These are phyloP conservation scores for Colletotrichum zoysiae DNA, from an alignment of 2,329 filamentous ascomycete species.

Conservation along the genomic window DNA sequence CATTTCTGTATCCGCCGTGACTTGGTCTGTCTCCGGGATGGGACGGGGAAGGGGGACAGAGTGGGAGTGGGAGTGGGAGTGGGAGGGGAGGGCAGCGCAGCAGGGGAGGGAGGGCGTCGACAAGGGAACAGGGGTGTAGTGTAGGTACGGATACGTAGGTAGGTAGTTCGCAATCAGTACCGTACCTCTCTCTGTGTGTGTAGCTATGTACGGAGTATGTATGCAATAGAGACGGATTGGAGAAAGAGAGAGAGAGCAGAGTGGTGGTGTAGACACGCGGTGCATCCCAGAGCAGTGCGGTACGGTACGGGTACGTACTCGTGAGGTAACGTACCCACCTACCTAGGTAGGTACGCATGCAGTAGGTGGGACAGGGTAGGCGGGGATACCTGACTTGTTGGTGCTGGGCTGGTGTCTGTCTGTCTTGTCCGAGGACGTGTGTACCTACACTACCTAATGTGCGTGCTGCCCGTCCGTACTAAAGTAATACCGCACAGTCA, in stretches of 20 bases:
- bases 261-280: neutral
- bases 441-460: neutral
- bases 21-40: constrained; percentile 32
- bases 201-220: too few species aligned
- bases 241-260: constrained; percentile 2
- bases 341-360: constrained; percentile 9
- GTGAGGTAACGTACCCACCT: neutral
- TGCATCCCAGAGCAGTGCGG: neutral
- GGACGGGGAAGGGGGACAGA: constrained; percentile 32
- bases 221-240: constrained; percentile 14
- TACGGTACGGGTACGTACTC: constrained; percentile 26
- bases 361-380: constrained; percentile 14
- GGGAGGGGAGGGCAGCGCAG: neutral
- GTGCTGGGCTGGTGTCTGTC: neutral
- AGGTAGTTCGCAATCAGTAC: too few species aligned
- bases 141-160: too few species aligned
- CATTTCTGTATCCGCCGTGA: constrained; percentile 36
- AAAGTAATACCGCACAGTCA: neutral
- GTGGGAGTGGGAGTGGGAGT: constrained; percentile 1
- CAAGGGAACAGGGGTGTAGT: constrained; percentile 22
- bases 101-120: constrained; percentile 23
- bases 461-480: neutral
- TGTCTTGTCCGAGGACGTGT: constrained; percentile 13
- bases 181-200: too few species aligned
- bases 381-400: constrained; percentile 18